These are phyloP conservation scores for Martiniozyma abietophila DNA, from an alignment of 805 yeast genomes.

Conservation along the genomic window DNA sequence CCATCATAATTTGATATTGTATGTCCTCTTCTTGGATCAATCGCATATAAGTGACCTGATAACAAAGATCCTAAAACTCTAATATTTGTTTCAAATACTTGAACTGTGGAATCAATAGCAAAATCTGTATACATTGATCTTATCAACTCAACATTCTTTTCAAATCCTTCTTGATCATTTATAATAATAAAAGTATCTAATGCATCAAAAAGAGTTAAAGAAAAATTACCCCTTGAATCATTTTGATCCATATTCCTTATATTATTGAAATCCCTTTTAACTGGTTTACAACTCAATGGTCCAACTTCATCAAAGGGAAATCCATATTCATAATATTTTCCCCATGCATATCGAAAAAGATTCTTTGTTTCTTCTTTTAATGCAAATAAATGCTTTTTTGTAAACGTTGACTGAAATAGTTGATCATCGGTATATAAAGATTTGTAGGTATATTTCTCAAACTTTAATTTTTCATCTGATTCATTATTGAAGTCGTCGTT, in stretches of 20 bases:
- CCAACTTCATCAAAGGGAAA: constrained; percentile 76
- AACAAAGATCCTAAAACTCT: constrained; percentile 75
- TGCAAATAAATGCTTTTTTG: constrained; percentile 15
- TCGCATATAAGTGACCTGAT: constrained; percentile 67
- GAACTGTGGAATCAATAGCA: constrained; percentile 61
- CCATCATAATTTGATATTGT: constrained; percentile 50
- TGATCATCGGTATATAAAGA: constrained; percentile 15
- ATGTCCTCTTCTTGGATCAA: constrained; percentile 37
- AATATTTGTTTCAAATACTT: constrained; percentile 82
- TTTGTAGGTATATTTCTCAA: constrained; percentile 11
- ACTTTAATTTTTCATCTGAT: no score
- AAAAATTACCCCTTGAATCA: constrained; percentile 79
- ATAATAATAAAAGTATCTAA: constrained; percentile 71
- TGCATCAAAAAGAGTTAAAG: constrained; percentile 70
- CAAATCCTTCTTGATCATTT: constrained; percentile 52
- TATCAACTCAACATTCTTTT: constrained; percentile 33
- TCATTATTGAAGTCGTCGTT: no score
- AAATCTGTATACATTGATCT: constrained; percentile 34
- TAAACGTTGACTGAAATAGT: constrained; percentile 21
- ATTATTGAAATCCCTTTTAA: constrained; percentile 52
- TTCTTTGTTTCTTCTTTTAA: constrained; percentile 37
- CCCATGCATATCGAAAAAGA: constrained; percentile 70
- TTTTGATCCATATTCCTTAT: constrained; percentile 50
- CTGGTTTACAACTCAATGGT: constrained; percentile 64
- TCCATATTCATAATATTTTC: constrained; percentile 55